These are phyloP conservation scores for Neonectria ditissima DNA, from an alignment of 2,329 filamentous ascomycete genomes.

Conservation along the genomic window DNA sequence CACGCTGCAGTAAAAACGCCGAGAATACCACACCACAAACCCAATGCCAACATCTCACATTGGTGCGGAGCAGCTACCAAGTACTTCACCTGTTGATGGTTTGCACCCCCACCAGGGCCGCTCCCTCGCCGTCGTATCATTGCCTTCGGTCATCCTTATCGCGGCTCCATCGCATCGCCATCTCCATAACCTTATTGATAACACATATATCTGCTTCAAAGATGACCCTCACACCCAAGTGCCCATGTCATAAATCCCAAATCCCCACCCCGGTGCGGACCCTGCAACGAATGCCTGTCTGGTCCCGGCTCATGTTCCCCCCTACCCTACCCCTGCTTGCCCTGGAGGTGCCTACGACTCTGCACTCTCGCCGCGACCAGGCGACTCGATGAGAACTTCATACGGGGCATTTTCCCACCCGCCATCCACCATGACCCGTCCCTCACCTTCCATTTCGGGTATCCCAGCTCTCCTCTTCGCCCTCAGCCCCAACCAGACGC, in stretches of 20 bases:
- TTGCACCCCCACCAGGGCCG: conserved; percentile 5
- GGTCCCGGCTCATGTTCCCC: background rate
- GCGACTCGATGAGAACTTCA: conserved; percentile 3
- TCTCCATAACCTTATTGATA: conserved; percentile 5
- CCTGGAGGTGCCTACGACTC: background rate
- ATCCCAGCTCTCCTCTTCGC: background rate
- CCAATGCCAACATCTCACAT: conserved; percentile 9
- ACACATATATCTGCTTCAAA: conserved; percentile 5
- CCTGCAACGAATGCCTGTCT: background rate
- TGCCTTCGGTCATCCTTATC: conserved; percentile 2
- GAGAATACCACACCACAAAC: conserved; percentile 1
- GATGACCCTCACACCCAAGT: background rate
- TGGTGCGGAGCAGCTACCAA: background rate
- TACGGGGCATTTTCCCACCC: conserved; percentile 5
- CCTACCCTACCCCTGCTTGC: background rate
- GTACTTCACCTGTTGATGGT: background rate
- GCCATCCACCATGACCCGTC: background rate
- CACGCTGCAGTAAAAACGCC: background rate
- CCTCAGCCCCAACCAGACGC: background rate
- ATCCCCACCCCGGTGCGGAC: background rate
- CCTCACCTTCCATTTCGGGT: conserved; percentile 19
- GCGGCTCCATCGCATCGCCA: conserved; percentile 4
- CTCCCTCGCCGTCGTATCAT: background rate
- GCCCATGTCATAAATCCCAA: background rate
- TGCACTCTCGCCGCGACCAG: background rate